These are phyloP conservation scores for Aspergillus sp. DNA, from an alignment of 2,329 filamentous ascomycete genomes.

Conservation along the genomic window DNA sequence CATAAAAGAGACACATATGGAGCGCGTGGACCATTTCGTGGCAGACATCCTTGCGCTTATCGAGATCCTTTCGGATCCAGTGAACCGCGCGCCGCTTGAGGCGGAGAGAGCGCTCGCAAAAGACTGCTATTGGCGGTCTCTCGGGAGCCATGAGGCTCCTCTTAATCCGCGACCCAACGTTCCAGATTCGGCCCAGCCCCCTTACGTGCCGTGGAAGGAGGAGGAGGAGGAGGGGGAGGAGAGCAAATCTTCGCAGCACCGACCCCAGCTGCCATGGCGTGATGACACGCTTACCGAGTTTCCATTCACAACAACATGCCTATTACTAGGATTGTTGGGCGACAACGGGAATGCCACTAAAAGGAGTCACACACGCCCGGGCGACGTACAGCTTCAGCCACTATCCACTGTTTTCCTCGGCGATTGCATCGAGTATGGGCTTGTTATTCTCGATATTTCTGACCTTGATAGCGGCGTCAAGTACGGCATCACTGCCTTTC, in stretches of 20 bases:
- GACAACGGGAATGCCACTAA: conserved; percentile 2
- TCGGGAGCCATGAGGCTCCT: neutral
- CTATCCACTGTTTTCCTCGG: conserved; percentile 16
- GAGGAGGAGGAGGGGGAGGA: no score
- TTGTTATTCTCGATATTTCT: conserved; percentile 18
- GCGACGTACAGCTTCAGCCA: conserved; percentile 19
- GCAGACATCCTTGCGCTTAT: conserved; percentile 15
- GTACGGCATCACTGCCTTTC: conserved; percentile 16
- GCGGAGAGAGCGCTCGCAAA: conserved; percentile 16
- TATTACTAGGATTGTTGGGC: conserved; percentile 16
- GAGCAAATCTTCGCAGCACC: neutral
- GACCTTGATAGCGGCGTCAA: conserved; percentile 15
- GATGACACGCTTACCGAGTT: conserved; percentile 3
- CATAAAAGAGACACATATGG: neutral
- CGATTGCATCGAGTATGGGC: conserved; percentile 18
- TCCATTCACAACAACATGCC: conserved; percentile 15
- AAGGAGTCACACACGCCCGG: conserved; percentile 7
- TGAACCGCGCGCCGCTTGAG: conserved; percentile 17
- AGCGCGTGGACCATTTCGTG: conserved; percentile 4
- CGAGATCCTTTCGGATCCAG: conserved; percentile 15
- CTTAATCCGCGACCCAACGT: conserved; percentile 13
- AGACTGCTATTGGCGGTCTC: conserved; percentile 13
- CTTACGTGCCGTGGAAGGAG: neutral
- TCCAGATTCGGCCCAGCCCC: neutral
- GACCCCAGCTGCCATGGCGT: neutral